Base-by-base conservation (phyloP, 495 filamentous ascomycete genomes). In the Pyrenula massariospora region DNA sequence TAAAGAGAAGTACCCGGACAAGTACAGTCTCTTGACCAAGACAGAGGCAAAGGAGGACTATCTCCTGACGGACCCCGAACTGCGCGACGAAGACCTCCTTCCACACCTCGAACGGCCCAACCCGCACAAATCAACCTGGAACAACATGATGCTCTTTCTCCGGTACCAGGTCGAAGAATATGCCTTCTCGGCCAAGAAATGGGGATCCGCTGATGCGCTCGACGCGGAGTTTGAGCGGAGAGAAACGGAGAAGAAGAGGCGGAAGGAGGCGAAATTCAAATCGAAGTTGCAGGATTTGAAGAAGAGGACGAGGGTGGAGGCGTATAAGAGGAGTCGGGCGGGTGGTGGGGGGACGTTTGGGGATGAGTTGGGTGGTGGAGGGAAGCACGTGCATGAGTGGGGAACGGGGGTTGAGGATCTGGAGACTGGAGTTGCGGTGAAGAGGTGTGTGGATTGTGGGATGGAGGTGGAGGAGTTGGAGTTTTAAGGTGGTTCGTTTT, bases 381-480 rank as follows among this genome's bases (percentile, higher is more conserved):
- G 80, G 20, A 88, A 81, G 65, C 93, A 98, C 78, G 84, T 87
- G 53, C 94, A 98, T 76, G 84, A 94, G 66, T 98, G 93, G 93
- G 93, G 93, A 0, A 71, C 84, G 20, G 70, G 81, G 5, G 78
- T 96, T 19, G 82, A 89, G 68, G 86, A 91, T 64, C 83, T 79
- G 42, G 87, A 91, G 51, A 81, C 76, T 1, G 94, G 91, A 0
- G 80, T 87, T 64, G 85, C 77, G 20, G 84, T 87, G 51, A 94
- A 91, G 77, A 89, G 81, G 2, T 97, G 93, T 68, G 77, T 85
- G 54, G 86, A 84, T 25, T 99, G 94, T 71, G 88, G 89, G 22
- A 95, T 97, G 88, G 91, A 97, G 72, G 86, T 96, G 53, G 94
- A 99, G 65, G 94, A 97, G 71, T 65, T 96, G 65, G 91, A 94